phyloP scores from a whole-genome alignment of 2,329 filamentous ascomycete genomes.

The Botryotinia calthae region DNA sequence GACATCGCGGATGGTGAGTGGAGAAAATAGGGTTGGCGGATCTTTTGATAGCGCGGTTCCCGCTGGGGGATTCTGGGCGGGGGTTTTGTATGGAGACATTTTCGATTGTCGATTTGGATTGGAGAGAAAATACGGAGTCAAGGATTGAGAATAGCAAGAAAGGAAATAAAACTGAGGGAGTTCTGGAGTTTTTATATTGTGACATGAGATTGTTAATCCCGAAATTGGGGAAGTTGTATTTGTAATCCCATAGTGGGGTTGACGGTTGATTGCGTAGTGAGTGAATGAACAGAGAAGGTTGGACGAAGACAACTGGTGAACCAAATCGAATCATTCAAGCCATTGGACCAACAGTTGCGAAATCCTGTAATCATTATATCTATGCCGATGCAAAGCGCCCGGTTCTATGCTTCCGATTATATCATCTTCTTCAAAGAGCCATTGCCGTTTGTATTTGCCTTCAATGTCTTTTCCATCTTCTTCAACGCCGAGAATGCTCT shows the following conservation, averaged over 20 bases:
- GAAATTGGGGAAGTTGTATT: not conserved
- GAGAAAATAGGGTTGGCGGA: slow-evolving; percentile 44
- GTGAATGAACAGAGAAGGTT: not conserved
- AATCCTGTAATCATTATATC: not conserved
- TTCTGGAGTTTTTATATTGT: not conserved
- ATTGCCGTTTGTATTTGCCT: not conserved
- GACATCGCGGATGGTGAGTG: slow-evolving; percentile 45
- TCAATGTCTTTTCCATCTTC: slow-evolving; percentile 1
- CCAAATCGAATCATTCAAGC: not conserved
- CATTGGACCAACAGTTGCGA: not conserved
- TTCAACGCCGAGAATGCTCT: not conserved
- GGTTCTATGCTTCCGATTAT: not conserved
- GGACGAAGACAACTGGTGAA: not conserved
- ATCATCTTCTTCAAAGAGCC: not conserved
- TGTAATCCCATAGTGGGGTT: slow-evolving; percentile 1
- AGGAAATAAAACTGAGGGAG: not conserved
- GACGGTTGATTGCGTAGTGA: not conserved
- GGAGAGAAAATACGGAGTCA: not conserved
- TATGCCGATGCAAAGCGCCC: not conserved
- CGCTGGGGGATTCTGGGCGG: slow-evolving; percentile 30
- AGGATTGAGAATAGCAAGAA: not conserved
- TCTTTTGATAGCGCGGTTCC: slow-evolving; percentile 35
- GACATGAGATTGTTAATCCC: not conserved
- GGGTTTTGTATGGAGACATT: slow-evolving; percentile 4
- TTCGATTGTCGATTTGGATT: not conserved